These are phyloP conservation scores for Eimeria acervulina DNA, from an alignment of 169 alveolate genomes.

Conservation along the genomic window DNA sequence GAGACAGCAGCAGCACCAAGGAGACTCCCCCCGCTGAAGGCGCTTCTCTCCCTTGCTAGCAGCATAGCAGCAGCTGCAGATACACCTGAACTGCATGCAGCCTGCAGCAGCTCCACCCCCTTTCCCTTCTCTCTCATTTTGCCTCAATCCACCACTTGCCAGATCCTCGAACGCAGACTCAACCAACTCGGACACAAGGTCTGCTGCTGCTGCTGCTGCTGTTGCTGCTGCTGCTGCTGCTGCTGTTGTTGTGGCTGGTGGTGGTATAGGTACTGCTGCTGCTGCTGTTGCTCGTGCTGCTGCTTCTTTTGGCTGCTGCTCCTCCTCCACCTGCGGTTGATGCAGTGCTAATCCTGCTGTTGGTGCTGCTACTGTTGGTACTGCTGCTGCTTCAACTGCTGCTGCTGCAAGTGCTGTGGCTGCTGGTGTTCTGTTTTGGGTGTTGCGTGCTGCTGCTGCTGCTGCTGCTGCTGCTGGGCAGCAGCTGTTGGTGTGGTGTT, in stretches of 20 bases:
- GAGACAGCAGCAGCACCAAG: conserved; percentile 45
- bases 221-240: conserved; percentile 12
- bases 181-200: conserved; percentile 68
- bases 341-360: background rate
- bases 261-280: background rate
- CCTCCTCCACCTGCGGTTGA: background rate
- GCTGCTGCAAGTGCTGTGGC: background rate
- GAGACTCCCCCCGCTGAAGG: conserved; percentile 32
- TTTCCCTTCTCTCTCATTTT: conserved; percentile 68
- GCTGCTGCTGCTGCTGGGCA: background rate
- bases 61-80: conserved; percentile 22
- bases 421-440: too few species aligned
- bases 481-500: background rate
- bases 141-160: conserved; percentile 51
- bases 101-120: conserved; percentile 79
- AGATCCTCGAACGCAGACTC: conserved; percentile 47
- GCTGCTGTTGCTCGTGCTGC: background rate
- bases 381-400: background rate
- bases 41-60: conserved; percentile 7
- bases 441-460: background rate
- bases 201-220: background rate
- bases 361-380: background rate
- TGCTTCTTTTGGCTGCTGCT: background rate
- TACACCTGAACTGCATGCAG: background rate
- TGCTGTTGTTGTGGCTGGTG: background rate